Evolutionary conservation across 106 monocot genomes (phyloP).

Genomic region (Acanthochlamys bracteata): DNA sequence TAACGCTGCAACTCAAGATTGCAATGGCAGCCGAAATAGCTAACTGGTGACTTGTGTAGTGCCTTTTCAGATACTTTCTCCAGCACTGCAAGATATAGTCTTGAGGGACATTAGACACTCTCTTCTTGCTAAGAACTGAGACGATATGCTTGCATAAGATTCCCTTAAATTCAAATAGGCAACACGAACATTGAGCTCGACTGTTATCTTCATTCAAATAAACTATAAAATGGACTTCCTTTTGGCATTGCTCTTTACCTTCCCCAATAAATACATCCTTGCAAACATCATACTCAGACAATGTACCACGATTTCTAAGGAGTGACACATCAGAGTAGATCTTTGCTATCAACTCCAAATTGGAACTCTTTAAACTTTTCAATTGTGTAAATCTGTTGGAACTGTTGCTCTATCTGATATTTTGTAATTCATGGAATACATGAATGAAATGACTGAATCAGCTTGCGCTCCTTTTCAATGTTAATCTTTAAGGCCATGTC

Average conservation of each 20-base stretch:
- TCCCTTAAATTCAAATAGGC: neutral
- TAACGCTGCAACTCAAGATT: neutral
- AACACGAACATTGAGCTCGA: neutral
- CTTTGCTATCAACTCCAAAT: neutral
- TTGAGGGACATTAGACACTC: neutral
- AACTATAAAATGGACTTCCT: neutral
- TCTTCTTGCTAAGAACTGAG: neutral
- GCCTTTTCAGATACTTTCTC: neutral
- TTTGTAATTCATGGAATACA: no score
- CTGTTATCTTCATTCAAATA: neutral
- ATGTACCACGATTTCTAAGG: neutral
- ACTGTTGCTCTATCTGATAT: neutral
- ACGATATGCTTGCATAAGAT: neutral
- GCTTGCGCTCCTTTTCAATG: neutral
- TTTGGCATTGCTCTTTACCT: neutral
- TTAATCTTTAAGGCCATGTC: neutral
- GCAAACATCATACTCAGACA: neutral
- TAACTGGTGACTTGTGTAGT: neutral
- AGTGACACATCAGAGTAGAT: neutral
- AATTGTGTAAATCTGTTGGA: neutral
- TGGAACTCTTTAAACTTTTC: conserved; percentile 1
- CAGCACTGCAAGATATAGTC: neutral
- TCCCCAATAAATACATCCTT: neutral
- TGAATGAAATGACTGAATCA: neutral
- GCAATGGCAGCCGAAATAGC: neutral